Conservation (phyloP, 164 flowering plant genomes). For the Nymphaea thermarum region DNA sequence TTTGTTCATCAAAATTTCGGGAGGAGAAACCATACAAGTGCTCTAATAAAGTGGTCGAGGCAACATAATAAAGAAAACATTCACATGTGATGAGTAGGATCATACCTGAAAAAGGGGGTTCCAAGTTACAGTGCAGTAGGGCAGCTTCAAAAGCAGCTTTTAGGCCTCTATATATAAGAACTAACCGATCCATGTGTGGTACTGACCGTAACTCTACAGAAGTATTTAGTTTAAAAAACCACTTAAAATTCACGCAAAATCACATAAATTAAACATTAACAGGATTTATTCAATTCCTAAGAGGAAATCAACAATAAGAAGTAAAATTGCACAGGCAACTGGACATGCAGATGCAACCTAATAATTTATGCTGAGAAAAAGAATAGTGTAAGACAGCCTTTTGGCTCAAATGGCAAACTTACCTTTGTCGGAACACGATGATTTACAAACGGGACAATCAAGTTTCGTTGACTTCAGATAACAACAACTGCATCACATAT, state of each 20-base stretch:
- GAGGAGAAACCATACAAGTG: too few relatives aligned
- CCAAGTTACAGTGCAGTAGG: background rate
- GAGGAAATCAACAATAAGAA: background rate
- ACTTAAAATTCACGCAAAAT: too few relatives aligned
- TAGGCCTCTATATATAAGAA: background rate
- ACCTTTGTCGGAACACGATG: background rate
- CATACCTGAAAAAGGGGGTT: background rate
- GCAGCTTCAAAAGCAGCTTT: background rate
- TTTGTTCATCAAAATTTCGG: too few relatives aligned
- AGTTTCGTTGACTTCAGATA: background rate
- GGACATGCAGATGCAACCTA: too few relatives aligned
- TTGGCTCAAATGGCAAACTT: background rate
- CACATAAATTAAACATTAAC: too few relatives aligned
- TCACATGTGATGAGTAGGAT: background rate
- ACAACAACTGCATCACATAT: background rate
- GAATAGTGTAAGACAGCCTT: background rate
- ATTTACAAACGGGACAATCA: conserved; percentile 2
- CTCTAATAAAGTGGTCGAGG: too few relatives aligned
- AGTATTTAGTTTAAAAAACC: background rate
- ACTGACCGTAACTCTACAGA: background rate
- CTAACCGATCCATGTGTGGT: conserved; percentile 1
- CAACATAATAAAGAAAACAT: too few relatives aligned
- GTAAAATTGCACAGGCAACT: background rate
- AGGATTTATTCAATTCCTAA: too few relatives aligned
- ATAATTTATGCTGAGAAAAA: too few relatives aligned